Base-by-base conservation (phyloP, 768 basidiomycete species). In the Solioccasus polychromus region DNA sequence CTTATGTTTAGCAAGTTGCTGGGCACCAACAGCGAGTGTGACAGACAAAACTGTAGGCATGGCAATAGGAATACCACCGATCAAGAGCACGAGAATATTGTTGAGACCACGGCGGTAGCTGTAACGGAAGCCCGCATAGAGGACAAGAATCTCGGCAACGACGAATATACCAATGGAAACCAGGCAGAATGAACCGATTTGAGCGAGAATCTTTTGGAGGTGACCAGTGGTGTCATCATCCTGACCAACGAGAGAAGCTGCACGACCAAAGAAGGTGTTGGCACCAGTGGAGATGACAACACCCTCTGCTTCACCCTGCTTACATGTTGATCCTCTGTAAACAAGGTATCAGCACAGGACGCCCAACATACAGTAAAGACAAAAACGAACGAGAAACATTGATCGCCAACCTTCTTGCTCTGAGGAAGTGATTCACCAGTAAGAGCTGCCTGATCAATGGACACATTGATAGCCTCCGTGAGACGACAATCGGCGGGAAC, bases 1-100 rank as follows among this genome's bases (percentile, higher is more conserved):
- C 79, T 98, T 96, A 81, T 97, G 91, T 77, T 94, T 94, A 60
- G 95, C 94, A 55, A 98, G 85, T 66, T 98, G 95, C 71, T 96
- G 93, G 31, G 95, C 95, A 72, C 95, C 95, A 64, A 98, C 94
- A 42, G 95, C 95, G 63, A 97, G 91, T 18, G 95, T 97, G 72
- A 97, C 95, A 45, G 93, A 96, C 50, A 98, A 72, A 54, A 97
- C 94, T 50, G 95, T 98, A 56, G 95, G 95, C 95, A 98, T 98
- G 66, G 95, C 95, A 71, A 97, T 98, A 61, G 95, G 95, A 64
- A 98, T 98, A 76, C 95, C 95, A 77, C 95, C 95, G 71, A 98
- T 98, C 80, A 98, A 79, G 67, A 98, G 89, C 54, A 97, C 95
- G 26, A 98, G 82, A 71, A 97, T 93, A 77, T 93, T 88, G 79